Evolutionary conservation across 2,329 filamentous ascomycete species (phyloP).

Genomic region (Achaetomium macrosporum): DNA sequence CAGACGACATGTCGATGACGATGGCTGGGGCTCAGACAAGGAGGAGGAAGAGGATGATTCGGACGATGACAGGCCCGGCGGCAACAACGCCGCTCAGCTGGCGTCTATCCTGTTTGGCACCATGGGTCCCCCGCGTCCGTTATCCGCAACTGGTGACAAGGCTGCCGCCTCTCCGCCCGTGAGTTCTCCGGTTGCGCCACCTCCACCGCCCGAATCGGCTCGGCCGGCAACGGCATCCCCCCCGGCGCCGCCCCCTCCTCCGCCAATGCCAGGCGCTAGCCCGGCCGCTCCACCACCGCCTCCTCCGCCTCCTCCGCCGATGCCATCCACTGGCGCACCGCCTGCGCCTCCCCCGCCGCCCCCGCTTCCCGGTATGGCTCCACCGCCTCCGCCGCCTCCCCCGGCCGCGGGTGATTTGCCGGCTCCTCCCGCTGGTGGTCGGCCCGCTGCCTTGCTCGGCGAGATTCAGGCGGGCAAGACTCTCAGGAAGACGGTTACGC

Average conservation of each 20-base stretch:
- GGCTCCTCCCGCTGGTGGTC: slow-evolving; percentile 34
- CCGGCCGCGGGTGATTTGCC: slow-evolving; percentile 32
- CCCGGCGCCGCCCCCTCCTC: slow-evolving; percentile 27
- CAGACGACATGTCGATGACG: slow-evolving; percentile 47
- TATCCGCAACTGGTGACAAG: slow-evolving; percentile 76
- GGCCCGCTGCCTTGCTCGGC: slow-evolving; percentile 59
- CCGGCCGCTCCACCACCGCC: slow-evolving; percentile 30
- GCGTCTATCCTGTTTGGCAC: slow-evolving; percentile 94
- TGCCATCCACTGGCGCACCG: slow-evolving; percentile 30
- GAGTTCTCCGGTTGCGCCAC: slow-evolving; percentile 37
- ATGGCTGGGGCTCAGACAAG: slow-evolving; percentile 83
- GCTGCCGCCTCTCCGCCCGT: slow-evolving; percentile 34
- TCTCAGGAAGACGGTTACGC: slow-evolving; percentile 83
- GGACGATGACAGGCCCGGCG: slow-evolving; percentile 72
- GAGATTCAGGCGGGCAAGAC: slow-evolving; percentile 76
- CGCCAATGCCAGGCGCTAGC: slow-evolving; percentile 22
- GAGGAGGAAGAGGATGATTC: slow-evolving; percentile 54
- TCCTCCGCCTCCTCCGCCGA: slow-evolving; percentile 35
- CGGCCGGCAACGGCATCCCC: slow-evolving; percentile 24
- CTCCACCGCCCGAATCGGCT: slow-evolving; percentile 34
- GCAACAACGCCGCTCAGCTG: slow-evolving; percentile 80
- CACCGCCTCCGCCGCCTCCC: slow-evolving; percentile 42
- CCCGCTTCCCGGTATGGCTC: slow-evolving; percentile 33
- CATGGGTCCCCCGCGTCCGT: slow-evolving; percentile 86
- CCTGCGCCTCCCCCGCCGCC: slow-evolving; percentile 33